These are phyloP conservation scores for Lavandula angustifolia DNA, from an alignment of 257 asterid species.

Conservation along the genomic window DNA sequence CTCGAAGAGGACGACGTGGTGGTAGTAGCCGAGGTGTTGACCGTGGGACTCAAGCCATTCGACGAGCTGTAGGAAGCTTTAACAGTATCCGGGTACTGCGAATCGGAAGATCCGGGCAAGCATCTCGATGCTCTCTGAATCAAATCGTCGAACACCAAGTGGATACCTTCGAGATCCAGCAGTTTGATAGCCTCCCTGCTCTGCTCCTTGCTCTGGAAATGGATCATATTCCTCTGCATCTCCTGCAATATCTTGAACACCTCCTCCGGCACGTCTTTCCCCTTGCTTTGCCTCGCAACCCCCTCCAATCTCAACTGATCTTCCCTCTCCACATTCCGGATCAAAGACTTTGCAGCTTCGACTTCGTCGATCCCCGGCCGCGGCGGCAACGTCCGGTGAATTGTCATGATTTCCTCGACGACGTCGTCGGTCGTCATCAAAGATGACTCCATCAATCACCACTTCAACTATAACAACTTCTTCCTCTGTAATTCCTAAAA, in stretches of 20 bases:
- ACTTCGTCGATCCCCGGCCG: slow-evolving; percentile 83
- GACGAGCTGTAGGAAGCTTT: slow-evolving; percentile 42
- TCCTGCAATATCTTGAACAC: slow-evolving; percentile 66
- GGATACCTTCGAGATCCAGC: slow-evolving; percentile 72
- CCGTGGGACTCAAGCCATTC: slow-evolving; percentile 45
- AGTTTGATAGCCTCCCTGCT: slow-evolving; percentile 65
- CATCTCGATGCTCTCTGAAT: slow-evolving; percentile 82
- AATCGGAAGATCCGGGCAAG: slow-evolving; percentile 46
- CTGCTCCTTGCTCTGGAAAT: slow-evolving; percentile 69
- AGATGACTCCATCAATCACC: slow-evolving; percentile 47
- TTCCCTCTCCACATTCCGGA: slow-evolving; percentile 74
- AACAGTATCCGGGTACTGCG: slow-evolving; percentile 35
- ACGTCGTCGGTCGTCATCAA: slow-evolving; percentile 57
- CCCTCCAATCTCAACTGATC: slow-evolving; percentile 65
- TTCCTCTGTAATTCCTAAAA: slow-evolving; percentile 13
- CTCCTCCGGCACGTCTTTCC: slow-evolving; percentile 72
- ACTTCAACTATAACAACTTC: slow-evolving; percentile 17
- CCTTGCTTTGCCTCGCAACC: slow-evolving; percentile 57
- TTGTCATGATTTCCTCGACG: slow-evolving; percentile 74
- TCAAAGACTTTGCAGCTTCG: slow-evolving; percentile 64
- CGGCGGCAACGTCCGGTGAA: slow-evolving; percentile 69
- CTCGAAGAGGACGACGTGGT: slow-evolving; percentile 38
- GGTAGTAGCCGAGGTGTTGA: slow-evolving; percentile 32
- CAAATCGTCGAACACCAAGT: slow-evolving; percentile 71
- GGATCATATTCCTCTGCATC: slow-evolving; percentile 61